These are phyloP conservation scores for Phaseolus coccineus DNA, from an alignment of 331 rosid genomes.

Conservation along the genomic window DNA sequence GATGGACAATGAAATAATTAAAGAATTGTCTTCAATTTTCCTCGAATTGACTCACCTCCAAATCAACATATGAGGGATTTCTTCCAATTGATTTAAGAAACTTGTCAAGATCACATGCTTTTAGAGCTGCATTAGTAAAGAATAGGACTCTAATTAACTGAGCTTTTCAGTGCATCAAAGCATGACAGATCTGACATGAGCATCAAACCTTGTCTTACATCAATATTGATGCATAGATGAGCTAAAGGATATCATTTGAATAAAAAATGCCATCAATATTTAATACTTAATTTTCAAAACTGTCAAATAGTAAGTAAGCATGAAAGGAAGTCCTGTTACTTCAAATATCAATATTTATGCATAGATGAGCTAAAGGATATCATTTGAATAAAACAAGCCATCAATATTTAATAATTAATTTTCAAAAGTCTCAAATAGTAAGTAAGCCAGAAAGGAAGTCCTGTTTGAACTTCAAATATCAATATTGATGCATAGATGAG, in stretches of 20 bases:
- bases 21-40: neutral
- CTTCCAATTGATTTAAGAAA: constrained; percentile 83
- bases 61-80: constrained; percentile 81
- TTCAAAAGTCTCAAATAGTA: constrained; percentile 10
- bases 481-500: constrained; percentile 28
- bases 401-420: neutral
- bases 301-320: constrained; percentile 7
- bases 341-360: constrained; percentile 26
- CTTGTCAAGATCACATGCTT: constrained; percentile 68
- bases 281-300: neutral
- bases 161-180: constrained; percentile 9
- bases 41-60: constrained; percentile 74
- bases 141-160: constrained; percentile 13
- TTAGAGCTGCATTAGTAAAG: constrained; percentile 66
- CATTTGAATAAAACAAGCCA: constrained; percentile 4
- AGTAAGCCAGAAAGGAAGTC: constrained; percentile 17
- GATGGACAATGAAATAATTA: constrained; percentile 20
- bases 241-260: constrained; percentile 13
- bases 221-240: constrained; percentile 25
- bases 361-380: constrained; percentile 26
- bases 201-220: constrained; percentile 14
- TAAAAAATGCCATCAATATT: neutral
- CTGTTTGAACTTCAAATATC: constrained; percentile 4
- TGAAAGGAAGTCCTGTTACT: constrained; percentile 25
- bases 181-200: constrained; percentile 2